A percentile compares a stretch with the other conserved stretches of the same genome.
Conservation (phyloP, 208 protist genomes). For the Acanthamoeba royreba region DNA sequence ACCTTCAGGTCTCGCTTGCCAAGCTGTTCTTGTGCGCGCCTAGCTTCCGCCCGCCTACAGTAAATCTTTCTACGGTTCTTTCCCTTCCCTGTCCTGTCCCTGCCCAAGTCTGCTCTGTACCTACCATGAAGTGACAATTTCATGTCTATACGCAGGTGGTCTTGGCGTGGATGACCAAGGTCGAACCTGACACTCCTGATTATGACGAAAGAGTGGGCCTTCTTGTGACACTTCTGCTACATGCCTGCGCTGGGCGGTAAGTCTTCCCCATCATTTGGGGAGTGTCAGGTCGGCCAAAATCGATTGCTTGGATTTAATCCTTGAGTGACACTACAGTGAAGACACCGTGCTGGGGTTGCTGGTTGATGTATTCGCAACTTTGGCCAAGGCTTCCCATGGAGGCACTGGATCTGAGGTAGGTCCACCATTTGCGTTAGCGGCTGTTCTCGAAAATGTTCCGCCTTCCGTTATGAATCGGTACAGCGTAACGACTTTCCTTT, state of each 20-base stretch:
- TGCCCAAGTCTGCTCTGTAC: too few relatives aligned
- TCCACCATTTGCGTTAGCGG: neutral
- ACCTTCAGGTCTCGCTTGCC: neutral
- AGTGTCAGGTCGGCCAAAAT: neutral
- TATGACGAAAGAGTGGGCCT: neutral
- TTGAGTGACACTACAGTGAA: neutral
- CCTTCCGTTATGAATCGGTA: neutral
- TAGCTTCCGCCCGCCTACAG: neutral
- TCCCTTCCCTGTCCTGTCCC: neutral
- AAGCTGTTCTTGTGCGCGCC: neutral
- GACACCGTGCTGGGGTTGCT: neutral
- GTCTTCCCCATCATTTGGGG: neutral
- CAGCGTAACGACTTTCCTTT: neutral
- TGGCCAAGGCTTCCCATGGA: neutral
- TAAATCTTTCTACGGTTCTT: neutral
- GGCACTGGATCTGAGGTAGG: neutral
- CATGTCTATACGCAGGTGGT: neutral
- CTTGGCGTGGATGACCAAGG: neutral
- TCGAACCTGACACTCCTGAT: neutral
- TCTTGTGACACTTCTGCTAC: neutral
- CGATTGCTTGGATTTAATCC: neutral
- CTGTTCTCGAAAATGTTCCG: neutral
- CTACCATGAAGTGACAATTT: neutral
- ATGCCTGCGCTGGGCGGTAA: neutral
- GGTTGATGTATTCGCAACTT: neutral